Base-by-base conservation (phyloP, 257 asterid genomes). In the Oldenlandia corymbosa region DNA sequence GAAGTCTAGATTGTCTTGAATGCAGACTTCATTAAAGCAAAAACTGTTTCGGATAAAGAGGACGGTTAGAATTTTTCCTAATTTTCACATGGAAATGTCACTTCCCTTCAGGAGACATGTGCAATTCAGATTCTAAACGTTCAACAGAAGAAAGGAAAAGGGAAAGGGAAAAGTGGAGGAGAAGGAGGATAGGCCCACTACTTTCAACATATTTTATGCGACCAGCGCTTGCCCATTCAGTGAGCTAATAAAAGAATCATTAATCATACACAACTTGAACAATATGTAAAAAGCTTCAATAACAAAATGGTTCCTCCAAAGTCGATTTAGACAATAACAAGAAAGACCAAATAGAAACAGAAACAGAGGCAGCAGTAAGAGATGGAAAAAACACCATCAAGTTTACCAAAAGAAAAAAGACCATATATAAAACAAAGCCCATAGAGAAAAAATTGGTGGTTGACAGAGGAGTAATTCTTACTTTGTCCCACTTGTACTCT, bases 401-500 rank as follows among this genome's bases (percentile, higher is more conserved):
- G n/a, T n/a, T n/a, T n/a, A n/a, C n/a, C n/a, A 34, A 34, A 9
- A 34, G 39, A 34, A 34, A 34, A 34, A 57, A 7, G 20, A 12
- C 11, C 10, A 10, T 20, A n/a, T n/a, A n/a, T 3, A 24, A 57
- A 57, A 20, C 30, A 8, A 34, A 18, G 43, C 65, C 31, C 9
- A 48, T 26, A 61, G 57, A 46, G 52, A 17, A 43, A 30, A 54
- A n/a, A n/a, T n/a, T n/a, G n/a, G 65, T n/a, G 48, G 45, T 30
- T 51, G 34, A 47, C 26, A 37, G 10, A 62, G 32, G 28, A 54
- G 50, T 46, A 48, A 58, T 54, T 13, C 62, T 68, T 76, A 93
- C 99, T 88, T 90, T 90, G 76, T 93, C 99, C 99, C 99, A 93
- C 75, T 76, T 84, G 58, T 74, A 79, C 65, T 93, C 99, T 74